Evolutionary conservation across 2,329 filamentous ascomycete species (phyloP).

Genomic region (Xylogone sp.): DNA sequence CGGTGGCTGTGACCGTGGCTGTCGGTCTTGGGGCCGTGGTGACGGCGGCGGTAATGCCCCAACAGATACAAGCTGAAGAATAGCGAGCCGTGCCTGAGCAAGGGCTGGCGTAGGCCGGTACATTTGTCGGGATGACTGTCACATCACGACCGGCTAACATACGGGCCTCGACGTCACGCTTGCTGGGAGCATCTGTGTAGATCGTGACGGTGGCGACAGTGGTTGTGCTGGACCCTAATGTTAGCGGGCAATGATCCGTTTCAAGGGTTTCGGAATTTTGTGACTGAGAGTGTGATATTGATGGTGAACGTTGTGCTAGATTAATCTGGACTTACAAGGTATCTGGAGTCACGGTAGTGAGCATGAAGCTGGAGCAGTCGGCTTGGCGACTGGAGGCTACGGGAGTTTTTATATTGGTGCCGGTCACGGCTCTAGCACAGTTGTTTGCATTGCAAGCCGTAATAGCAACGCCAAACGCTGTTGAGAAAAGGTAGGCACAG

Average conservation of each 20-base stretch:
- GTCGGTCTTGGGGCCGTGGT: neutral
- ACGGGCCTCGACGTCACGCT: too few relatives aligned
- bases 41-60: conserved; percentile 4
- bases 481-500: too few relatives aligned
- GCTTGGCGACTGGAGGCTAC: neutral
- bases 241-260: too few relatives aligned
- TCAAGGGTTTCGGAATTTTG: too few relatives aligned
- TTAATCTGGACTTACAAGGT: too few relatives aligned
- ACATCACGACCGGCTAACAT: neutral
- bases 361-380: conserved; percentile 8
- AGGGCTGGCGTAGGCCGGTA: conserved; percentile 8
- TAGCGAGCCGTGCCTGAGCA: conserved; percentile 6
- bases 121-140: conserved; percentile 1
- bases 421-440: conserved; percentile 5
- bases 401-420: conserved; percentile 1
- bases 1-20: neutral
- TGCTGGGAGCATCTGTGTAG: too few relatives aligned
- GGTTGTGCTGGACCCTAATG: too few relatives aligned
- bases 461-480: too few relatives aligned
- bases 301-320: too few relatives aligned
- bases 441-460: conserved; percentile 5
- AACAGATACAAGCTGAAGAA: conserved; percentile 11
- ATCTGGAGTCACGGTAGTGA: too few relatives aligned
- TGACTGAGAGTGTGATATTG: too few relatives aligned
- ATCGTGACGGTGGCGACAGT: too few relatives aligned